These are phyloP conservation scores for Arachnomyces sp. DNA, from an alignment of 2,329 filamentous ascomycete genomes.

Conservation along the genomic window DNA sequence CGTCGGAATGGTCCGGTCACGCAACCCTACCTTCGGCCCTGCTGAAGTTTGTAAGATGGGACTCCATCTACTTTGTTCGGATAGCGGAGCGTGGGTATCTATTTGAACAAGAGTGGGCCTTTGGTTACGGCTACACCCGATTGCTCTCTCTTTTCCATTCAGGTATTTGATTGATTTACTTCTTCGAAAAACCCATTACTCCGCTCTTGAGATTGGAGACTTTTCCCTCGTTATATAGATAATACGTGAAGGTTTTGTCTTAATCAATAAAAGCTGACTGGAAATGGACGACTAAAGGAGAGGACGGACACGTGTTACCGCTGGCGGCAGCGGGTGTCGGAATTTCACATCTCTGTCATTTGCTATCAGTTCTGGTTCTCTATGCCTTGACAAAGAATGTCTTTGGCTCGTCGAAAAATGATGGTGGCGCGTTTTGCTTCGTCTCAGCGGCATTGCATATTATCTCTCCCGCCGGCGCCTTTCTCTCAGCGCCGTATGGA, in stretches of 20 bases:
- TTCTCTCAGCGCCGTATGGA: conserved; percentile 77
- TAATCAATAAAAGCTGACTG: background rate
- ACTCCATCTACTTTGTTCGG: conserved; percentile 54
- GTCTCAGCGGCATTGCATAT: conserved; percentile 68
- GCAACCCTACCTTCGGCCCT: conserved; percentile 18
- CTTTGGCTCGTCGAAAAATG: conserved; percentile 32
- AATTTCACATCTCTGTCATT: conserved; percentile 67
- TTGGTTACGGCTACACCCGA: conserved; percentile 49
- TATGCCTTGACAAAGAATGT: conserved; percentile 58
- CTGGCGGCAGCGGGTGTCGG: conserved; percentile 50
- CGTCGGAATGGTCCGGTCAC: conserved; percentile 13
- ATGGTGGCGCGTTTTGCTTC: conserved; percentile 40
- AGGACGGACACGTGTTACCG: conserved; percentile 1
- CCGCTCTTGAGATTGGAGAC: background rate
- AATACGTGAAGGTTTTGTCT: too few relatives aligned
- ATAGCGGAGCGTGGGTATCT: conserved; percentile 48
- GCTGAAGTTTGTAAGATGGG: conserved; percentile 51
- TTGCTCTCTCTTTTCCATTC: conserved; percentile 32
- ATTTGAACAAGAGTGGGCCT: conserved; percentile 61
- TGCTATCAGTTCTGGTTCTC: conserved; percentile 65
- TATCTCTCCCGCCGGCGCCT: conserved; percentile 79
- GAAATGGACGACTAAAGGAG: background rate
- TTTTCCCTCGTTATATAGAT: conserved; percentile 6
- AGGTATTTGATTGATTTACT: conserved; percentile 16
- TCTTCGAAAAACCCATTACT: background rate